phyloP scores from a whole-genome alignment of 2,329 filamentous ascomycete species.

The Botryotinia calthae region DNA sequence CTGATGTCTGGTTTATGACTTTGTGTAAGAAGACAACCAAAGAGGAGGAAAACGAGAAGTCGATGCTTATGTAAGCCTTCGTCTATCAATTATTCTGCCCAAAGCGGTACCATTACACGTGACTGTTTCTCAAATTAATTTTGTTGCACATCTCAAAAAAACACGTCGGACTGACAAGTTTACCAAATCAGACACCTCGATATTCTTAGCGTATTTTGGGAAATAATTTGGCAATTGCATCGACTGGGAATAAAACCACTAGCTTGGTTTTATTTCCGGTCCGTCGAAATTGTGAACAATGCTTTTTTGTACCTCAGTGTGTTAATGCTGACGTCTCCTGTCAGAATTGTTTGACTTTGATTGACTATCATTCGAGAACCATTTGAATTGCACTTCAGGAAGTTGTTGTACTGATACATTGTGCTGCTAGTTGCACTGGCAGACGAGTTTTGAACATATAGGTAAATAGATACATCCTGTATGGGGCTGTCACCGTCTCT shows the following conservation, averaged over 20 bases:
- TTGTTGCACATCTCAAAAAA: conserved; percentile 2
- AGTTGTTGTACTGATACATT: neutral
- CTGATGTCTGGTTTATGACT: neutral
- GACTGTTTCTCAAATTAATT: neutral
- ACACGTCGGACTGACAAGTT: neutral
- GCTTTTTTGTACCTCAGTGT: too few species aligned
- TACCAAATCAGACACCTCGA: neutral
- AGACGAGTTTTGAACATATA: neutral
- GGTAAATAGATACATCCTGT: too few species aligned
- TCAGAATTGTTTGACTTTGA: neutral
- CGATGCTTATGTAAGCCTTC: neutral
- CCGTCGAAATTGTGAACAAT: neutral
- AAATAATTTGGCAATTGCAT: neutral
- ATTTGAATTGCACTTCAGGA: neutral
- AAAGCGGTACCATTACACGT: neutral
- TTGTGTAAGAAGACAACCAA: neutral
- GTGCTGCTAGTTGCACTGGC: neutral
- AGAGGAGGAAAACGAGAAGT: neutral
- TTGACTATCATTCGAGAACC: neutral
- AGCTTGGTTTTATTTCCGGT: neutral
- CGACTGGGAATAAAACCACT: neutral
- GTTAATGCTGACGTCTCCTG: neutral
- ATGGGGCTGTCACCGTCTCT: neutral
- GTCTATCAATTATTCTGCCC: neutral
- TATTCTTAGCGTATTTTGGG: neutral